Evolutionary conservation across 768 basidiomycete genomes (phyloP), one percentile per base, ranked within the genome.

Genomic region (Sistotremastrum niveocremeum): DNA sequence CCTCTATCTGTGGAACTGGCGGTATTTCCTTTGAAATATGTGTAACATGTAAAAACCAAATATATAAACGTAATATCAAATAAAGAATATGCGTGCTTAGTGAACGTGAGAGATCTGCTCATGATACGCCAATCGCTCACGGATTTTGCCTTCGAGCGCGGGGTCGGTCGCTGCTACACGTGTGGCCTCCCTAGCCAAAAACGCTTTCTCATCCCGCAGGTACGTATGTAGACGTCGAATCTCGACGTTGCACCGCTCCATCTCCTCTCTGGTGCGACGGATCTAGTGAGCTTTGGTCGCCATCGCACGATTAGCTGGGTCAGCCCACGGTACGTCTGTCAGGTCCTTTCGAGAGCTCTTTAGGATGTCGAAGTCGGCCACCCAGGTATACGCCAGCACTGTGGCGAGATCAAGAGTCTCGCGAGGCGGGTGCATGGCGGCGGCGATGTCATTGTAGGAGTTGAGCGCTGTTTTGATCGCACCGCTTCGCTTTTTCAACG

Each of bases 311-410:
- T 52, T 44, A 5, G 43, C 44, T 0, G 56, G 57, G 3, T 53
- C 28, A 0, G 53, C 51, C 63, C 64, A 66, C 2, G 49, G 54
- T 42, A 52, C 54, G 2, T 54, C 34, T 4, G 32, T 46, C 12
- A 64, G 46, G 20, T 63, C 57, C n/a, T 52, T 32, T 4, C 53
- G 47, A 0, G 58, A 53, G 38, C 62, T 52, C 6, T 47, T 48
- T 2, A 65, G 56, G 7, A 66, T 51, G 11, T 51, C 42, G 42
- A 65, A 61, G 36, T 66, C 55, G 7, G 57, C 57, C 0, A 66
- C 41, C 35, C 61, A 63, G 3, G 36, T 39, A 43, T 56, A 61
- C n/a, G 61, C 51, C 0, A 55, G 49, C 4, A 65, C 56, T 32
- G 49, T 32, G 4, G 42, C 33, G 57, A 54, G 60, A 12, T 59